phyloP scores from a whole-genome alignment of 2,329 filamentous ascomycete genomes.

The Clonostachys sp. region DNA sequence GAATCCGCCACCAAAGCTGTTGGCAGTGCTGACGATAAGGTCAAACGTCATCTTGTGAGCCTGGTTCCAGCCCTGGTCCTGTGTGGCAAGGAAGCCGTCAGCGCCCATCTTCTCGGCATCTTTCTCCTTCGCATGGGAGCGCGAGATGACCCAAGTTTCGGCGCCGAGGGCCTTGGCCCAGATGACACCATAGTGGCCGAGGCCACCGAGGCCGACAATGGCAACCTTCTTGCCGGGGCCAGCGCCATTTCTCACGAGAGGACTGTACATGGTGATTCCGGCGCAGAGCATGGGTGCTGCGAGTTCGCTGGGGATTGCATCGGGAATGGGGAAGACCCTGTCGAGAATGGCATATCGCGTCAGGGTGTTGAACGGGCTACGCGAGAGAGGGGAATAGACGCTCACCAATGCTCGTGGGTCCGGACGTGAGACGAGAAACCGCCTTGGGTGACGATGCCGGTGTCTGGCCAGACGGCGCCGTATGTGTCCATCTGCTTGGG shows the following conservation, averaged over 20 bases:
- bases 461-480: slow-evolving; percentile 39
- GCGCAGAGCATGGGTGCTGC: slow-evolving; percentile 81
- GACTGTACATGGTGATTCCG: slow-evolving; percentile 72
- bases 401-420: slow-evolving; percentile 34
- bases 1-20: slow-evolving; percentile 38
- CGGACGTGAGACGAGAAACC: slow-evolving; percentile 36
- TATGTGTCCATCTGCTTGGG: slow-evolving; percentile 38
- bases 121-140: slow-evolving; percentile 47
- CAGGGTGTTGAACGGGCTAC: too few species aligned
- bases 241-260: slow-evolving; percentile 66
- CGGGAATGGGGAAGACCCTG: slow-evolving; percentile 54
- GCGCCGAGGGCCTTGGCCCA: slow-evolving; percentile 62
- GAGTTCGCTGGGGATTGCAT: slow-evolving; percentile 52
- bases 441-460: slow-evolving; percentile 53
- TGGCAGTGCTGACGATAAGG: slow-evolving; percentile 58
- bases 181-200: slow-evolving; percentile 64
- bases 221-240: slow-evolving; percentile 73
- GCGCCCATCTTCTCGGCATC: slow-evolving; percentile 51
- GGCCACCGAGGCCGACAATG: slow-evolving; percentile 66
- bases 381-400: too few species aligned
- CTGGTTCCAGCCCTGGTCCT: slow-evolving; percentile 44
- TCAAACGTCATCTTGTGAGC: slow-evolving; percentile 57
- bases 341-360: too few species aligned
- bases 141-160: slow-evolving; percentile 53
- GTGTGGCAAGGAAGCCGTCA: slow-evolving; percentile 51